These are phyloP conservation scores for Tulasnella calospora DNA, from an alignment of 768 basidiomycete species.

Conservation along the genomic window DNA sequence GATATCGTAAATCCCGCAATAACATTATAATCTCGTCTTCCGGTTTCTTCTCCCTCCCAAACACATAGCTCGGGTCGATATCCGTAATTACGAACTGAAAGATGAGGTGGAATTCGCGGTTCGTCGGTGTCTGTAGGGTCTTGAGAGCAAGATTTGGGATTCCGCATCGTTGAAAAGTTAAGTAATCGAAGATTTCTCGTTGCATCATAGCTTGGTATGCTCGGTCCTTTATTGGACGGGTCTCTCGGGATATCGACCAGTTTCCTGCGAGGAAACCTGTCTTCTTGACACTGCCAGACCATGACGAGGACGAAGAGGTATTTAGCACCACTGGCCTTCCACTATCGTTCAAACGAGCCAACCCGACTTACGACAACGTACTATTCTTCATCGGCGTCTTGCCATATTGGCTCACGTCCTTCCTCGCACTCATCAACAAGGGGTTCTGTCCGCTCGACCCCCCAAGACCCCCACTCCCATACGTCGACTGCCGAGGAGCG, in stretches of 20 bases:
- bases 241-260: slow-evolving; percentile 58
- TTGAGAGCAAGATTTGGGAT: slow-evolving; percentile 52
- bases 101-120: slow-evolving; percentile 79
- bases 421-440: slow-evolving; percentile 62
- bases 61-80: slow-evolving; percentile 63
- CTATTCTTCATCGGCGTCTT: slow-evolving; percentile 47
- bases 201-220: slow-evolving; percentile 70
- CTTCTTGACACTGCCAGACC: slow-evolving; percentile 34
- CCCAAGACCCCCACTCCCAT: slow-evolving; percentile 55
- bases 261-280: slow-evolving; percentile 44
- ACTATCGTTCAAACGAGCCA: not conserved
- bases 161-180: slow-evolving; percentile 38
- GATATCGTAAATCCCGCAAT: slow-evolving; percentile 74
- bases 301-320: slow-evolving; percentile 53
- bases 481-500: slow-evolving; percentile 64
- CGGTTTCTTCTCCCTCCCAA: slow-evolving; percentile 49
- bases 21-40: slow-evolving; percentile 82
- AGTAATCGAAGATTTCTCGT: slow-evolving; percentile 66
- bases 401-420: slow-evolving; percentile 50
- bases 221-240: slow-evolving; percentile 70
- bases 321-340: not conserved
- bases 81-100: slow-evolving; percentile 70
- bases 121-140: slow-evolving; percentile 70
- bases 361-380: slow-evolving; percentile 24
- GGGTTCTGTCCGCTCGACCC: slow-evolving; percentile 43